Conservation (phyloP, 2,329 filamentous ascomycete genomes). For the Aspergillus quadricinctus region DNA sequence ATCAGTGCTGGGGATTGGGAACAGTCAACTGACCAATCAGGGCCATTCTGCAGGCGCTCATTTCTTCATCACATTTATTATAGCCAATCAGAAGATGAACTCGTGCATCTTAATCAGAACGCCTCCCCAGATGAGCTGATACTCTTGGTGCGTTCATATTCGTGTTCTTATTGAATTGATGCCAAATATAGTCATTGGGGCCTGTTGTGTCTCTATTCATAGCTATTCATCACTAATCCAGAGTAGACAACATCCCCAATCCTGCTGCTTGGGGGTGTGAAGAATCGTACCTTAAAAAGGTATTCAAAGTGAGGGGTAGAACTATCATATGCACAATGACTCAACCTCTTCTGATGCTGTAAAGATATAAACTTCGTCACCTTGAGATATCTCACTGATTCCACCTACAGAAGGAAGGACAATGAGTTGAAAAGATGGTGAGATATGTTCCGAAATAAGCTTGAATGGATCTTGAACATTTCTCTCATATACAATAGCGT, state of each 20-base stretch:
- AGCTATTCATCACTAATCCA: not conserved
- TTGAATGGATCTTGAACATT: not conserved
- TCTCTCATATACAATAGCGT: not conserved
- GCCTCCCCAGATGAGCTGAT: not conserved
- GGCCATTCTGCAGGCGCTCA: conserved; percentile 27
- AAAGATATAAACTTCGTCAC: no score
- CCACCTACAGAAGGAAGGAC: not conserved
- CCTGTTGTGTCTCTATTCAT: not conserved
- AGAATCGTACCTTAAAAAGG: not conserved
- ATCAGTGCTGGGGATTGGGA: not conserved
- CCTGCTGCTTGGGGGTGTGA: not conserved
- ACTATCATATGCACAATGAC: no score
- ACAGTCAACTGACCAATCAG: conserved; percentile 18
- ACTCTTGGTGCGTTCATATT: not conserved
- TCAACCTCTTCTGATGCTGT: no score
- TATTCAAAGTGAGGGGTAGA: not conserved
- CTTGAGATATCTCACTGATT: not conserved
- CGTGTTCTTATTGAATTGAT: not conserved
- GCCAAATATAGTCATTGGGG: not conserved
- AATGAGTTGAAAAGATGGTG: not conserved
- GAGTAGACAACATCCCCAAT: not conserved
- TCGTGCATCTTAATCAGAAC: not conserved
- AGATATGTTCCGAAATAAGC: not conserved
- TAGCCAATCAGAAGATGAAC: conserved; percentile 1
- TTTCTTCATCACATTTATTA: conserved; percentile 17